Conservation (phyloP, 2,329 filamentous ascomycete genomes). For the Curvularia hawaiiensis region DNA sequence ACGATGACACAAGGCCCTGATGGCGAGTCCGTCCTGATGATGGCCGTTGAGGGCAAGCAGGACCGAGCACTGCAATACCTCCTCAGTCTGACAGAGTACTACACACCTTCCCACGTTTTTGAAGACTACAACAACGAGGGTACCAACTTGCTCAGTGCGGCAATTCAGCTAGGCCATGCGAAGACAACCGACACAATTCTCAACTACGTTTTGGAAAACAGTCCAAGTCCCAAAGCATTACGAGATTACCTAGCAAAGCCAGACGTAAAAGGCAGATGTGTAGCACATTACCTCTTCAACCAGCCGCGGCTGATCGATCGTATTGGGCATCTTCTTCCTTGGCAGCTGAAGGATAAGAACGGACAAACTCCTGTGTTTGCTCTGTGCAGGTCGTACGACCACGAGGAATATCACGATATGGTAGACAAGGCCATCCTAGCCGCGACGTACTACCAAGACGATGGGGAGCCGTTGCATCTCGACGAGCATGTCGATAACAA, state of each 20-base stretch:
- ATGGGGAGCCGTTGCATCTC: conserved; percentile 80
- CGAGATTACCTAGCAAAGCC: conserved; percentile 73
- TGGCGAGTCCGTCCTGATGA: conserved; percentile 79
- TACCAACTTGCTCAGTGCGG: conserved; percentile 86
- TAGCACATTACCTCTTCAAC: conserved; percentile 96
- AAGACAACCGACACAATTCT: conserved; percentile 78
- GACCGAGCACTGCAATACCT: conserved; percentile 78
- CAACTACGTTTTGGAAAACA: conserved; percentile 66
- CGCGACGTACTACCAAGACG: conserved; percentile 75
- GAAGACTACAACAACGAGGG: conserved; percentile 89
- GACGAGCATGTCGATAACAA: conserved; percentile 93
- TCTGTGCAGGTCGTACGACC: conserved; percentile 92
- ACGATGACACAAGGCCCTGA: conserved; percentile 70
- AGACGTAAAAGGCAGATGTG: conserved; percentile 84
- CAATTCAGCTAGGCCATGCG: conserved; percentile 80
- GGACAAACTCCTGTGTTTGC: conserved; percentile 98
- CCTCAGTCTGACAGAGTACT: conserved; percentile 76
- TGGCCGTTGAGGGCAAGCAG: conserved; percentile 64
- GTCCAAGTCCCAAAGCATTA: conserved; percentile 62
- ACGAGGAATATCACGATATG: conserved; percentile 85
- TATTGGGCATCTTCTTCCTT: conserved; percentile 80
- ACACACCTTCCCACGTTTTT: conserved; percentile 71
- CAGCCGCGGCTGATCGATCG: conserved; percentile 78
- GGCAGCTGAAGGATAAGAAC: conserved; percentile 91
- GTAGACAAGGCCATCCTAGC: conserved; percentile 79